Base-by-base conservation (phyloP, 257 asterid species). In the Gardenia jasminoides region DNA sequence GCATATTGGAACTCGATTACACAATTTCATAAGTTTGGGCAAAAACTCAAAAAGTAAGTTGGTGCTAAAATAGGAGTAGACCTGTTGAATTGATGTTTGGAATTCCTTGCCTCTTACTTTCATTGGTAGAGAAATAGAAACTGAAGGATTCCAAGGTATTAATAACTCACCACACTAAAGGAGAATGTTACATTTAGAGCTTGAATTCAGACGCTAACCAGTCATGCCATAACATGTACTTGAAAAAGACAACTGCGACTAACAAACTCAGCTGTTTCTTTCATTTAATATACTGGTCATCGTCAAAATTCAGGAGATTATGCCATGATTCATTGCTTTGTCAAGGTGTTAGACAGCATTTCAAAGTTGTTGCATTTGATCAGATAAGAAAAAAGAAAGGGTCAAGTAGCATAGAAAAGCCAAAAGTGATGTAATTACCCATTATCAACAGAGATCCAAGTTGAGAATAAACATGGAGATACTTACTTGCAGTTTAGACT, bases 401-500 rank as follows among this genome's bases (percentile, higher is more conserved):
- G 22, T 68, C 50, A 64, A 26, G 17, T 58, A 70, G 54, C 26
- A 52, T 52, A 11, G 7, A 36, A 33, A 50, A 74, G 26, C 62
- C 30, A 62, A 6, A 30, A 76, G 24, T 56, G 1, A 6, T 10
- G 28, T 43, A n/a, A 24, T 56, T 36, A 54, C 33, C 6, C 28
- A 50, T 72, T 58, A 22, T 31, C 24, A 74, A 31, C 31, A 36
- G 26, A 52, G 75, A 69, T 54, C 10, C 9, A 52, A 44, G 44
- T 16, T 59, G 46, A 33, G 62, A 43, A 59, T 22, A 48, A 62
- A 33, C 12, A 24, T 47, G 64, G 39, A 72, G 13, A 59, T 30
- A 33, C 83, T 82, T 70, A 89, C 98, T 93, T 93, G 97, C 77
- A 95, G 84, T 86, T 93, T 96, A 67, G 97, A 81, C 91, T 96